Evolutionary conservation across 768 basidiomycete genomes (phyloP), one percentile per base, ranked within the genome.

Genomic region (Serendipita sp.): DNA sequence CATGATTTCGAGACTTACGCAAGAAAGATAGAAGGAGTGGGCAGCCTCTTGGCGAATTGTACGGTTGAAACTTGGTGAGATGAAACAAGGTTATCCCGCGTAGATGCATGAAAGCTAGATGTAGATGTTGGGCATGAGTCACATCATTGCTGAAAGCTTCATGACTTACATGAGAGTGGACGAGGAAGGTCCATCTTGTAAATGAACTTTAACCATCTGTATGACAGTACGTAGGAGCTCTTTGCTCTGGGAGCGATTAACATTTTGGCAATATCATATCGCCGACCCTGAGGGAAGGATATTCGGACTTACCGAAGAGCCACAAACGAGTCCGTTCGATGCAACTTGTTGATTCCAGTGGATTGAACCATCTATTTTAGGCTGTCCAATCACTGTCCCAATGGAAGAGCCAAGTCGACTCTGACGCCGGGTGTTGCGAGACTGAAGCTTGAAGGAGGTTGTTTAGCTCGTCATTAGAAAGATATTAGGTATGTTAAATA

Each of bases 71-170:
- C 55, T 33, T 37, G 55, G 16, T 23, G 1, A n/a, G 55, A 60
- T 29, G 55, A 37, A 37, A 60, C 29, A 8, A 60, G 33, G 55
- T 60, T 23, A 34, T 60, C 55, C 23, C 55, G 36, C 10, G 55
- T 11, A 60, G 55, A 60, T n/a, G 55, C 55, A 37, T 60, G 55
- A 36, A 60, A 60, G n/a, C 55, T 60, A 60, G 8, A 27, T n/a
- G 33, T 11, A 60, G 27, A 60, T n/a, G n/a, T 50, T 50, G 48
- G 48, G 48, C 5, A 52, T 8, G 13, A 60, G 33, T 10, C 4
- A n/a, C 0, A 37, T 31, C 16, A 33, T 34, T 10, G 55, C 3
- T 29, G 27, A 4, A 31, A 18, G 11, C n/a, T 37, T 23, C 36
- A 8, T 5, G 1, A 36, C 55, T 60, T 10, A 60, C 55, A 60